Base-by-base conservation (phyloP, 768 basidiomycete genomes). In the Boletus subcaerulescens region DNA sequence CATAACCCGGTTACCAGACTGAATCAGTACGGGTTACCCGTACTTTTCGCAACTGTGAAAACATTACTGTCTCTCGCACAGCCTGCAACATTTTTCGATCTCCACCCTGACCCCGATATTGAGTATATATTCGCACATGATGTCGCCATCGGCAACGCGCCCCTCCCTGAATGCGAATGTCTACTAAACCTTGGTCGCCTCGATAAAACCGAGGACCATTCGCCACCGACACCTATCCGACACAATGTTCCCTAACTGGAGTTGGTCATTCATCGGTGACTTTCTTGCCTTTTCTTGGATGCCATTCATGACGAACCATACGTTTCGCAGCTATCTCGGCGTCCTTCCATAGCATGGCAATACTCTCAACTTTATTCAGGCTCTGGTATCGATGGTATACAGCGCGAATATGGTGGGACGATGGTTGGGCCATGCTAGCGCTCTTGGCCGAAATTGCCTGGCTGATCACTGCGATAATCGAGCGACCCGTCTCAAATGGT, bases 351-450 rank as follows among this genome's bases (percentile, higher is more conserved):
- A 12, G 59, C 5, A 44, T 57, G 14, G 62, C 67, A 5, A 59
- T 69, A 49, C 26, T 58, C n/a, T 53, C 41, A 3, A 65, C 65
- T 12, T 11, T 63, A 31, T 68, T 70, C 40, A 56, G 67, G 38
- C 51, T 65, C 38, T 59, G 57, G 52, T 70, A 61, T 31, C 47
- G 56, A 45, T 65, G 55, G 62, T 41, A 53, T 42, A 60, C 40
- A 18, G 43, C 29, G 6, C 65, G 44, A 6, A 26, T 67, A 46
- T 64, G 65, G 66, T 69, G 67, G 61, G 66, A 68, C 22, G 68
- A 68, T 35, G 60, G 46, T 5, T 63, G 58, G 58, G 66, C 61
- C 3, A 26, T 9, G 13, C 12, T 63, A 3, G 66, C 65, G 5
- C 42, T 61, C 15, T 40, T 59, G 41, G 55, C 55, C 9, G 57